phyloP scores from a whole-genome alignment of 768 basidiomycete genomes.

The Termitomyces sp. region DNA sequence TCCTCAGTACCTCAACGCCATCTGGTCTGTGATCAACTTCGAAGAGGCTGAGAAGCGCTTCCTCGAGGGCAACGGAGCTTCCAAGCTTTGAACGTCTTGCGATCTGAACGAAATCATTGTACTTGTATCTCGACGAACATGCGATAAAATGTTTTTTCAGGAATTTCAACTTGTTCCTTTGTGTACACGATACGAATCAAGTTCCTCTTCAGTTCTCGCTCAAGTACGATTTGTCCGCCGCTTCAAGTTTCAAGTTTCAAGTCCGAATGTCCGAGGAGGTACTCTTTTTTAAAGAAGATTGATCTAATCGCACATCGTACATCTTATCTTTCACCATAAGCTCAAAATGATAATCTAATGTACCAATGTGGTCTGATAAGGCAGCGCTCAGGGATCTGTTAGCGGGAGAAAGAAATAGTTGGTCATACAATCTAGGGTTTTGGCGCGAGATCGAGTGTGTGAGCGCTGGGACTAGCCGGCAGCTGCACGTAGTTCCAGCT shows the following conservation, averaged over 20 bases:
- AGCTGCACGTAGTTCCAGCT: too few species aligned
- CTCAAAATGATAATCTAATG: too few species aligned
- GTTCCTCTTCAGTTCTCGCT: neutral
- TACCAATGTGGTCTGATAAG: too few species aligned
- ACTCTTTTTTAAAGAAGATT: too few species aligned
- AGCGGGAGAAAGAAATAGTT: too few species aligned
- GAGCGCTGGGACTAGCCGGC: too few species aligned
- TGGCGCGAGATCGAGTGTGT: too few species aligned
- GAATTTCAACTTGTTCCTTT: neutral
- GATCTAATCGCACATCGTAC: too few species aligned
- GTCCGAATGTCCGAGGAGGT: too few species aligned
- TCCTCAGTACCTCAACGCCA: conserved; percentile 76
- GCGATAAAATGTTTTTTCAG: neutral
- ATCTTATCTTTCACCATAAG: too few species aligned
- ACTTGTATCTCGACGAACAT: neutral
- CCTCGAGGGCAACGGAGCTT: conserved; percentile 22
- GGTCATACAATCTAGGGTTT: too few species aligned
- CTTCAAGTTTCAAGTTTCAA: neutral
- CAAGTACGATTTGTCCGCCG: neutral
- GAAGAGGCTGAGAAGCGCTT: conserved; percentile 70
- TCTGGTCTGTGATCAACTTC: conserved; percentile 92
- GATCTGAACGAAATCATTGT: conserved; percentile 2
- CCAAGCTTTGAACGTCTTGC: conserved; percentile 22
- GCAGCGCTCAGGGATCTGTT: too few species aligned
- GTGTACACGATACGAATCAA: neutral